Base-by-base conservation (phyloP, 2,329 filamentous ascomycete species). In the Ascochyta viciae-villosae region DNA sequence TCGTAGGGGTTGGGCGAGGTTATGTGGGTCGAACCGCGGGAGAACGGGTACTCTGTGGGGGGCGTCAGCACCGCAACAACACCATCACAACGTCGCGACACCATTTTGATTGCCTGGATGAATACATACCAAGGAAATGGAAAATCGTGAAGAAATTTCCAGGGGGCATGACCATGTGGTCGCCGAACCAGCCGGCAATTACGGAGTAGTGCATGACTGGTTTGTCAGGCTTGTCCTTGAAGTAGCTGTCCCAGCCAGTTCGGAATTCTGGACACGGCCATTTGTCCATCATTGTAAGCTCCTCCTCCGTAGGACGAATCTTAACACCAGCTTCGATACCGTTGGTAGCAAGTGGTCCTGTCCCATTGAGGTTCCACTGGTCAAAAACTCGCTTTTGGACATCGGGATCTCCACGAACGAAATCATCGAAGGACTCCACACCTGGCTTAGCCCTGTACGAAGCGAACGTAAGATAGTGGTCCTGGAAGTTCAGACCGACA, bases 111-210 rank as follows among this genome's bases (percentile, higher is more conserved):
- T 9, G 8, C 8, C 7, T 9, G 9, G 12, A 29, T 10, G 27
- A 29, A 10, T 10, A 29, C 27, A 1, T 13, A 15, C 10, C 29
- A 35, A 91, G 75, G 83, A 91, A 92, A 74, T 91, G 88, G 83
- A 91, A 91, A 88, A 92, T 92, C 69, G 86, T 89, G 79, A 92
- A 91, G 82, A 91, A 92, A 61, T 92, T 91, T 63, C 89, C 89
- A 1, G 88, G 84, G 0, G 89, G 89, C 83, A 89, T 88, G 45
- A 77, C 72, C 76, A 84, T 82, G 67, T 84, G 79, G 67, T 74
- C 75, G 50, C 78, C 78, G 55, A 80, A 81, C 76, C 76, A 80
- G 15, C 74, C 71, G 8, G 88, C 80, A 68, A 93, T 92, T 51
- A 92, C 85, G 6, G 71, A 89, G 77, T 93, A 93, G 72, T 93